phyloP scores from a whole-genome alignment of 495 filamentous ascomycete genomes.

The Mytilinidion resinicola region DNA sequence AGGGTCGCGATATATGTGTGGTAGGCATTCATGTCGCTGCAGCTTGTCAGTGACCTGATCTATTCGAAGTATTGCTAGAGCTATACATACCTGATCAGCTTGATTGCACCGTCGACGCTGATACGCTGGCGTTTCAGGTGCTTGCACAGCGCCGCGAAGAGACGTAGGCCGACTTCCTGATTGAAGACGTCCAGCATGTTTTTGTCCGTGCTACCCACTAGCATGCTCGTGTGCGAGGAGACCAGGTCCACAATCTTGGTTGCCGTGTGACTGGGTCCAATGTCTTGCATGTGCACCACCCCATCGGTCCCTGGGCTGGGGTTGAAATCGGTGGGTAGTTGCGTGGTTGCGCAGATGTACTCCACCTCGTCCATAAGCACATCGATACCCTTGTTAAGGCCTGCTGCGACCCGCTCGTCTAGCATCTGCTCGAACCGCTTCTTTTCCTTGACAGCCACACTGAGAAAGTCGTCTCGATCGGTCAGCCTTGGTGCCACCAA shows the following conservation, averaged over 20 bases:
- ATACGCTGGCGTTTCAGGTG: conserved; percentile 95
- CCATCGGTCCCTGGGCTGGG: conserved; percentile 48
- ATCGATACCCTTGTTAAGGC: conserved; percentile 94
- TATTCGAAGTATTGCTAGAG: background rate
- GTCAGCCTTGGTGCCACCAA: conserved; percentile 73
- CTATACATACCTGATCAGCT: conserved; percentile 67
- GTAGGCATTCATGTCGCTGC: conserved; percentile 89
- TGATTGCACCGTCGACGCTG: conserved; percentile 81
- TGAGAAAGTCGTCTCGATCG: conserved; percentile 90
- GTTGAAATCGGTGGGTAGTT: conserved; percentile 85
- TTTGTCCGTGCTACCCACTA: conserved; percentile 90
- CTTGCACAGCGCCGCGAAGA: conserved; percentile 88
- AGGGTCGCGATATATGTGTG: conserved; percentile 75
- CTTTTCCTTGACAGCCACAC: conserved; percentile 86
- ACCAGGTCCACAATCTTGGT: conserved; percentile 75
- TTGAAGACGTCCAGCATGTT: conserved; percentile 98
- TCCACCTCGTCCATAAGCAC: conserved; percentile 98
- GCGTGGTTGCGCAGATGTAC: conserved; percentile 83
- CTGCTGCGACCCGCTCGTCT: conserved; percentile 92
- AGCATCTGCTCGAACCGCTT: conserved; percentile 99
- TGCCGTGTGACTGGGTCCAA: conserved; percentile 75
- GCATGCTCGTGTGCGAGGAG: conserved; percentile 80
- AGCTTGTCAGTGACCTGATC: conserved; percentile 4
- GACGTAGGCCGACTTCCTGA: conserved; percentile 88
- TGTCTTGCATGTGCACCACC: conserved; percentile 52